Conservation (phyloP, 176 grass and related monocot species). For the Hordeum marinum region DNA sequence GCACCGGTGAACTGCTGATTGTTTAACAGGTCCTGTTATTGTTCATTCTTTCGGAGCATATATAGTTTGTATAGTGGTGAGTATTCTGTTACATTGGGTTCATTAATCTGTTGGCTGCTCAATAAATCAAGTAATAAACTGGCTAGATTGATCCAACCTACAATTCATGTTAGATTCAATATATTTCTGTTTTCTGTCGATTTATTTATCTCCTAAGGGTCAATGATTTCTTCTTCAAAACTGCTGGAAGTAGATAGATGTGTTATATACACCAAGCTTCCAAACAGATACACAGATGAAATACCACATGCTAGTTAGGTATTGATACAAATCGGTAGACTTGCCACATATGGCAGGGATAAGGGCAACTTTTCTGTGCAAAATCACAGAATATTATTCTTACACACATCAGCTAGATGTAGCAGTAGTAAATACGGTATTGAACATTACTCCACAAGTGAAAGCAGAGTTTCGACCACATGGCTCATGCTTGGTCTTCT, state of each 20-base stretch:
- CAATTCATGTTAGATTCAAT: not conserved
- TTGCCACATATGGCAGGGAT: not conserved
- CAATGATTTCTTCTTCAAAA: not conserved
- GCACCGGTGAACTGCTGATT: constrained; percentile 32
- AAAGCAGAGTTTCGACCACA: constrained; percentile 35
- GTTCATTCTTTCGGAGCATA: constrained; percentile 37
- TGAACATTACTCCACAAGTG: not conserved
- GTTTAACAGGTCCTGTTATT: constrained; percentile 13
- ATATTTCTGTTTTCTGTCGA: not conserved
- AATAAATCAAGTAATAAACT: constrained; percentile 26
- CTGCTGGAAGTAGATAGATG: not conserved
- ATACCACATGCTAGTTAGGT: not conserved
- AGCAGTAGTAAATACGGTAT: not conserved
- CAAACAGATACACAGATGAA: not conserved
- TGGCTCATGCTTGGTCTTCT: constrained; percentile 40
- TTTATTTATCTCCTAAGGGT: not conserved
- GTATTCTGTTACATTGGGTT: constrained; percentile 32
- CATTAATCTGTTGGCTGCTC: constrained; percentile 18
- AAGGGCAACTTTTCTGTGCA: not conserved
- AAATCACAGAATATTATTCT: not conserved
- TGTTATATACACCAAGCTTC: not conserved
- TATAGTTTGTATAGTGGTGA: constrained; percentile 17
- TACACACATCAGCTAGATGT: not conserved
- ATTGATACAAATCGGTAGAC: not conserved
- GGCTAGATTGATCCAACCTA: not conserved